Conservation (phyloP, 768 basidiomycete species). For the Suillus plorans region DNA sequence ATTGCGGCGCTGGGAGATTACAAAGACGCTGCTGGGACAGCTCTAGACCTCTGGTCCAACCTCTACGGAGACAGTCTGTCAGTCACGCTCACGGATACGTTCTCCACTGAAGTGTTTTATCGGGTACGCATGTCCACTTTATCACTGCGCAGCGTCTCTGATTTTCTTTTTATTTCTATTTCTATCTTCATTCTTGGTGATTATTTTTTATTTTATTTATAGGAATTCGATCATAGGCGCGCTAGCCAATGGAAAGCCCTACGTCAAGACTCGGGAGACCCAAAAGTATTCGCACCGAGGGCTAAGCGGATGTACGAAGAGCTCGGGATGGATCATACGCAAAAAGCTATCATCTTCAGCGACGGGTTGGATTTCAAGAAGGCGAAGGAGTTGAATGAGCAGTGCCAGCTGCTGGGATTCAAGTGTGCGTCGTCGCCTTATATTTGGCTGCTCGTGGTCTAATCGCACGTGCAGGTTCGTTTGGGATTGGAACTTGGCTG, state of each 20-base stretch:
- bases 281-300: constrained; percentile 72
- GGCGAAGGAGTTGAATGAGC: constrained; percentile 65
- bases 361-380: constrained; percentile 76
- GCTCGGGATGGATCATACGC: constrained; percentile 63
- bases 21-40: constrained; percentile 65
- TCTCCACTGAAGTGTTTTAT: constrained; percentile 86
- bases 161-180: neutral
- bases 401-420: constrained; percentile 75
- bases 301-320: constrained; percentile 71
- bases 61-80: constrained; percentile 56
- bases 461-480: constrained; percentile 54
- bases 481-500: constrained; percentile 91
- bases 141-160: neutral
- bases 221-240: constrained; percentile 52
- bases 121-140: constrained; percentile 42
- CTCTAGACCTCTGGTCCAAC: constrained; percentile 85
- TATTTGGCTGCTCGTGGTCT: neutral
- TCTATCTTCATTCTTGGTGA: neutral
- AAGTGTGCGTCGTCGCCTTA: constrained; percentile 36
- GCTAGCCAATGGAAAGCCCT: constrained; percentile 78
- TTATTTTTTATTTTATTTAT: neutral
- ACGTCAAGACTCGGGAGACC: constrained; percentile 94
- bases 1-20: constrained; percentile 86
- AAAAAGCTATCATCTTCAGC: constrained; percentile 80
- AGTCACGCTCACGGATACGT: constrained; percentile 93